phyloP scores from a whole-genome alignment of 352 stramenopile genomes.

The Phytophthora lateralis region DNA sequence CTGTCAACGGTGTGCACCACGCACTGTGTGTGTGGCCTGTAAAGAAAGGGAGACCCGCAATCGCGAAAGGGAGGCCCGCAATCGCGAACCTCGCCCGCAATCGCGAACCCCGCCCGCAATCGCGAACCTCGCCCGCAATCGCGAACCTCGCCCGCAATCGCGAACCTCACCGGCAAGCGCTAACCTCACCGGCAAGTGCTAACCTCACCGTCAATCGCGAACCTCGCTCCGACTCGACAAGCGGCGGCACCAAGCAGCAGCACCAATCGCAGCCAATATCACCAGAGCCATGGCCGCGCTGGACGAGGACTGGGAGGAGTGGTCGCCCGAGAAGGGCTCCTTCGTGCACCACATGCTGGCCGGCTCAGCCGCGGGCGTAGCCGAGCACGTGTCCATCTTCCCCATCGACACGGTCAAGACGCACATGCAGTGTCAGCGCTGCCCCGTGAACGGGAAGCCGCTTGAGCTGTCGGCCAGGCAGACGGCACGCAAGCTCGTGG shows the following conservation, averaged over 20 bases:
- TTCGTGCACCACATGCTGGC: conserved; percentile 96
- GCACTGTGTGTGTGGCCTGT: conserved; percentile 24
- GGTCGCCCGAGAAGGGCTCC: conserved; percentile 91
- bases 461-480: conserved; percentile 63
- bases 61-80: no score
- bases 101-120: no score
- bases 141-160: no score
- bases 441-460: conserved; percentile 66
- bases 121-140: no score
- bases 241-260: background rate
- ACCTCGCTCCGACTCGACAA: conserved; percentile 30
- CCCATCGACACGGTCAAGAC: conserved; percentile 94
- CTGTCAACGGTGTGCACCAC: background rate
- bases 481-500: conserved; percentile 65
- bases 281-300: conserved; percentile 24
- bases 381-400: conserved; percentile 98
- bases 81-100: no score
- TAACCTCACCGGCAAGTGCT: no score
- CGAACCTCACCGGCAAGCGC: no score
- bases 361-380: conserved; percentile 94
- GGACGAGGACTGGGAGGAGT: conserved; percentile 94
- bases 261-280: background rate
- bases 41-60: conserved; percentile 35
- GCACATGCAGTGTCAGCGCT: conserved; percentile 94
- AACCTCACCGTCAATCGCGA: no score